Conservation (phyloP, 805 yeast genomes). For the Starmerella geochares region DNA sequence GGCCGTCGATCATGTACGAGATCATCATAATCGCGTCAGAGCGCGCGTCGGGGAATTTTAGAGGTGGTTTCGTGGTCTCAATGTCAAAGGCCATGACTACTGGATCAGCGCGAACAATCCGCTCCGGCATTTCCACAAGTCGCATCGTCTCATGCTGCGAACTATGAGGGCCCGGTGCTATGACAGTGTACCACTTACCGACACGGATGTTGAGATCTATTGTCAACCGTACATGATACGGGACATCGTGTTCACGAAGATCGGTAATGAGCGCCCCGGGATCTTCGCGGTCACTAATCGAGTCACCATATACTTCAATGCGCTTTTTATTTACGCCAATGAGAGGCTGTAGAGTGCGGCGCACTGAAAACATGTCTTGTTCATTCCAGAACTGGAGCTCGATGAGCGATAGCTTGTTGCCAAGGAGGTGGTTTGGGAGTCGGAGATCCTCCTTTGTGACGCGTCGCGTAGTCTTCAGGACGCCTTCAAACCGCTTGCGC, state of each 20-base stretch:
- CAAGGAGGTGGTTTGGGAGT: constrained; percentile 77
- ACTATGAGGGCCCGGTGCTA: not conserved
- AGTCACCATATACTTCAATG: constrained; percentile 56
- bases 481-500: constrained; percentile 53
- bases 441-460: constrained; percentile 68
- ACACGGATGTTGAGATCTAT: constrained; percentile 74
- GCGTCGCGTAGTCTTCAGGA: constrained; percentile 47
- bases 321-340: constrained; percentile 55
- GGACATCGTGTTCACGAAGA: constrained; percentile 89
- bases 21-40: constrained; percentile 97
- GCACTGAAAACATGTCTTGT: constrained; percentile 62
- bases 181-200: constrained; percentile 75
- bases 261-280: constrained; percentile 53
- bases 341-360: constrained; percentile 59
- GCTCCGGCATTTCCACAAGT: constrained; percentile 53
- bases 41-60: constrained; percentile 87
- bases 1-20: constrained; percentile 98
- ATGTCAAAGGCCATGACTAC: constrained; percentile 94
- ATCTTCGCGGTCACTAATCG: constrained; percentile 38
- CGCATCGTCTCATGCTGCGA: constrained; percentile 39
- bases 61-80: constrained; percentile 92
- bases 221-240: constrained; percentile 92
- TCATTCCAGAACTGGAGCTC: constrained; percentile 66
- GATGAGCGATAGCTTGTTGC: constrained; percentile 54
- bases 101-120: constrained; percentile 93